phyloP scores from a whole-genome alignment of 1,284 basidiomycete genomes.

The Leccinum holopus region DNA sequence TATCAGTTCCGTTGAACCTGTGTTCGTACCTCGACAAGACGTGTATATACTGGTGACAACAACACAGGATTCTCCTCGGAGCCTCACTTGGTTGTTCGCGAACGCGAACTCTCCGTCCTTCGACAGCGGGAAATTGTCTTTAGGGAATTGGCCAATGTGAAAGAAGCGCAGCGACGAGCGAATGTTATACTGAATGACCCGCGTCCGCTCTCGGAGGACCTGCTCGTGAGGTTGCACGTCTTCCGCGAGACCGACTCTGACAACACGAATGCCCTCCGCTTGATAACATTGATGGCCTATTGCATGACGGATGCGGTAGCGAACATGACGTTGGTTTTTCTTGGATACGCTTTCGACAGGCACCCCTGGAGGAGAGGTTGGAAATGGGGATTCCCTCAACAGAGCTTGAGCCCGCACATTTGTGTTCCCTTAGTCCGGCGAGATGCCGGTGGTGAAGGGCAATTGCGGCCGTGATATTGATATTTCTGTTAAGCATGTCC shows the following conservation, averaged over 20 bases:
- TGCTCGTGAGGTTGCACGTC: constrained; percentile 17
- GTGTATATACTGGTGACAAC: not conserved
- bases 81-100: constrained; percentile 20
- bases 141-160: constrained; percentile 6
- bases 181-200: constrained; percentile 14
- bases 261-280: constrained; percentile 15
- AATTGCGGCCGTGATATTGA: constrained; percentile 37
- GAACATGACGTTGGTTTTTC: not conserved
- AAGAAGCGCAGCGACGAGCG: constrained; percentile 11
- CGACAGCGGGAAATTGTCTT: constrained; percentile 10
- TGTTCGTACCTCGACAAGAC: too few species aligned
- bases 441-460: constrained; percentile 49
- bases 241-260: constrained; percentile 4
- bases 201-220: constrained; percentile 22
- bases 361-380: constrained; percentile 41
- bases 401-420: constrained; percentile 35
- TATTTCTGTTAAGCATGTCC: constrained; percentile 34
- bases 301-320: not conserved
- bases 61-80: not conserved
- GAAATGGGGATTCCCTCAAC: constrained; percentile 41
- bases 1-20: too few species aligned
- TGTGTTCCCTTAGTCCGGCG: constrained; percentile 33
- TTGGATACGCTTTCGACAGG: constrained; percentile 33
- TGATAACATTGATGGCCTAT: constrained; percentile 11
- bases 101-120: constrained; percentile 16